phyloP scores from a whole-genome alignment of 2,329 filamentous ascomycete species.

The Exserohilum turcica region DNA sequence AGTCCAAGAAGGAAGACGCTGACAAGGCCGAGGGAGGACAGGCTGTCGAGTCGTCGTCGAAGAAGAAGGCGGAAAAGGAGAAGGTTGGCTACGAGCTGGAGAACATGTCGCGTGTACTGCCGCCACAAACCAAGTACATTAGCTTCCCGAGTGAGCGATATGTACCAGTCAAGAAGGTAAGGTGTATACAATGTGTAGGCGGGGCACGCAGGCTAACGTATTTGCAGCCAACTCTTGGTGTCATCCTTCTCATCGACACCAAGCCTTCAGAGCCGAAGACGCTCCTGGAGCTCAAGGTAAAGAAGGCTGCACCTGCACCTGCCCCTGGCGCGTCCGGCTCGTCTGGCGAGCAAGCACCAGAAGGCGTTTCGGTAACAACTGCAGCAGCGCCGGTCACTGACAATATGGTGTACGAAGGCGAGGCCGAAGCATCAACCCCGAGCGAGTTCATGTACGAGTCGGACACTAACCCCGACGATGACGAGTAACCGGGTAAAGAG shows the following conservation, averaged over 20 bases:
- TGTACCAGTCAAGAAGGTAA: constrained; percentile 88
- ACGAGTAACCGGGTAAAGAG: constrained; percentile 30
- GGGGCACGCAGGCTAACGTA: constrained; percentile 23
- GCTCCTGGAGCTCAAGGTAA: constrained; percentile 88
- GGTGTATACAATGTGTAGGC: constrained; percentile 8
- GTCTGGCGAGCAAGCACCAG: constrained; percentile 38
- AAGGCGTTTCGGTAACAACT: constrained; percentile 68
- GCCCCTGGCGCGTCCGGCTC: constrained; percentile 51
- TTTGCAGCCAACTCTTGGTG: constrained; percentile 82
- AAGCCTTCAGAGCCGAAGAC: constrained; percentile 77
- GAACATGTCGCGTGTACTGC: constrained; percentile 95
- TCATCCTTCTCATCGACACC: constrained; percentile 87
- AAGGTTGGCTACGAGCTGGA: constrained; percentile 95
- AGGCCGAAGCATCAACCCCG: constrained; percentile 72
- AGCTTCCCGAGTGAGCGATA: constrained; percentile 90
- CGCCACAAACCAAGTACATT: constrained; percentile 91
- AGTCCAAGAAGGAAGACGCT: constrained; percentile 51
- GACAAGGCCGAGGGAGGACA: constrained; percentile 59
- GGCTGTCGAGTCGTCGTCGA: constrained; percentile 63
- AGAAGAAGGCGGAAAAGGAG: constrained; percentile 94
- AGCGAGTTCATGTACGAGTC: constrained; percentile 79
- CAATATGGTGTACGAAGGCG: constrained; percentile 86
- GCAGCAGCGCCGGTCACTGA: constrained; percentile 65
- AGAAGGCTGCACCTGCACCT: constrained; percentile 65
- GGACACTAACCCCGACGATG: constrained; percentile 61